A percentile compares a stretch with the other conserved stretches of the same genome.
Conservation (phyloP, 106 monocot species). For the Dendrobium officinale region DNA sequence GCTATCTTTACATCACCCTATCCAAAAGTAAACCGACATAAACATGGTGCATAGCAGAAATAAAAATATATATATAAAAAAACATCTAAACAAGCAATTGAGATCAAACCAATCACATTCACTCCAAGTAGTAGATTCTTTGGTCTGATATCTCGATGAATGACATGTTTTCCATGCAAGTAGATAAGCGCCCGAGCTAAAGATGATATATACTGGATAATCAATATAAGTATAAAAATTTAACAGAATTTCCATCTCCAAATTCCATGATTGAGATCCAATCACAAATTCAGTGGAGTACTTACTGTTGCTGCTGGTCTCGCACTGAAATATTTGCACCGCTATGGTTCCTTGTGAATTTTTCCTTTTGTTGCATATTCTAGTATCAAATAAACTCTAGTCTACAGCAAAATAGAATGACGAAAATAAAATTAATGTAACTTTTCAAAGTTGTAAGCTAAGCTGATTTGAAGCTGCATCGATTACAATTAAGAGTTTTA, state of each 20-base stretch:
- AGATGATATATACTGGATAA: slow-evolving; percentile 74
- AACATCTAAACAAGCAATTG: not conserved
- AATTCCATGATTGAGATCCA: not conserved
- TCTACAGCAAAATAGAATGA: slow-evolving; percentile 33
- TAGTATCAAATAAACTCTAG: slow-evolving; percentile 86
- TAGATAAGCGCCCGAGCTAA: slow-evolving; percentile 84
- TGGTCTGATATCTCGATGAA: slow-evolving; percentile 97
- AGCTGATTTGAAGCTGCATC: too few species aligned
- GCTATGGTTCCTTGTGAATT: slow-evolving; percentile 89
- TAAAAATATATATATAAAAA: too few species aligned
- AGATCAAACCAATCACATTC: slow-evolving; percentile 37
- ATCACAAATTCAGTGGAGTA: slow-evolving; percentile 1
- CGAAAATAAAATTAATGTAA: not conserved
- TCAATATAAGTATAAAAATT: not conserved
- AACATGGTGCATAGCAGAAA: not conserved
- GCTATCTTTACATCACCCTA: slow-evolving; percentile 98
- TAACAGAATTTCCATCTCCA: not conserved
- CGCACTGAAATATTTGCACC: slow-evolving; percentile 92
- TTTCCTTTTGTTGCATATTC: slow-evolving; percentile 96
- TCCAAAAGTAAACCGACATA: slow-evolving; percentile 1
- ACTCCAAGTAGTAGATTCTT: slow-evolving; percentile 86
- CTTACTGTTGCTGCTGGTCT: slow-evolving; percentile 86
- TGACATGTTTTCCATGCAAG: slow-evolving; percentile 98
- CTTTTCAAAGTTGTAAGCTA: not conserved
- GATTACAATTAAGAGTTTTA: not conserved